phyloP scores from a whole-genome alignment of 129 eudicot species.

The Flaveria linearis region DNA sequence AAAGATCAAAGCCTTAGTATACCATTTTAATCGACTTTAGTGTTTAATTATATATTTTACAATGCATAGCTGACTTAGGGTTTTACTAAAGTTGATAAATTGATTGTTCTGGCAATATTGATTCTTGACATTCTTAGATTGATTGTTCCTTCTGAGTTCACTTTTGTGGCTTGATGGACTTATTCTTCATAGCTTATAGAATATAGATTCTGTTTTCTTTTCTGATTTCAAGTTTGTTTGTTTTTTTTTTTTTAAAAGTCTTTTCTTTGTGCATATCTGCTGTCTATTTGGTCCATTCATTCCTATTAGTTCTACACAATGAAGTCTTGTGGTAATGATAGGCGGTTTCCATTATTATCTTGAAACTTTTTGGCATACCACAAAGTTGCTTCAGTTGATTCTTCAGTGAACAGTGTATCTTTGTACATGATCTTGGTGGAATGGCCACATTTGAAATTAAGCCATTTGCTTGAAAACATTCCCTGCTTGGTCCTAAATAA shows the following conservation, averaged over 20 bases:
- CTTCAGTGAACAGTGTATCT: constrained; percentile 7
- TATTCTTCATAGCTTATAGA: neutral
- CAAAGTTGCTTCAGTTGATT: neutral
- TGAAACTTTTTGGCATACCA: neutral
- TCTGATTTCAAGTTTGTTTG: constrained; percentile 1
- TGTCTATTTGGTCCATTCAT: neutral
- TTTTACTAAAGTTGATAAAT: neutral
- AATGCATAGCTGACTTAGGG: neutral
- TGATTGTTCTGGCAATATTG: neutral
- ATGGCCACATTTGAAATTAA: neutral
- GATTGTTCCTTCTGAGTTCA: neutral
- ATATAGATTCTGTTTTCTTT: neutral
- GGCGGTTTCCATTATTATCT: neutral
- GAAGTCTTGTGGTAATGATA: neutral
- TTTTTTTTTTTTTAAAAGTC: too few species aligned
- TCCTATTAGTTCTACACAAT: neutral
- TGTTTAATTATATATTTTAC: neutral
- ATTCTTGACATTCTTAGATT: neutral
- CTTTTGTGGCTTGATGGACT: constrained; percentile 11
- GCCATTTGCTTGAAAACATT: neutral
- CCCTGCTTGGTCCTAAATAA: neutral
- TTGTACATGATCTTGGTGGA: neutral
- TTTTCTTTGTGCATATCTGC: constrained; percentile 8
- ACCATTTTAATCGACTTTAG: neutral
- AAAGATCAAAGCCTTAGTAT: constrained; percentile 7